Evolutionary conservation across 331 rosid genomes (phyloP).

Genomic region (Erythrophleum ivorense): DNA sequence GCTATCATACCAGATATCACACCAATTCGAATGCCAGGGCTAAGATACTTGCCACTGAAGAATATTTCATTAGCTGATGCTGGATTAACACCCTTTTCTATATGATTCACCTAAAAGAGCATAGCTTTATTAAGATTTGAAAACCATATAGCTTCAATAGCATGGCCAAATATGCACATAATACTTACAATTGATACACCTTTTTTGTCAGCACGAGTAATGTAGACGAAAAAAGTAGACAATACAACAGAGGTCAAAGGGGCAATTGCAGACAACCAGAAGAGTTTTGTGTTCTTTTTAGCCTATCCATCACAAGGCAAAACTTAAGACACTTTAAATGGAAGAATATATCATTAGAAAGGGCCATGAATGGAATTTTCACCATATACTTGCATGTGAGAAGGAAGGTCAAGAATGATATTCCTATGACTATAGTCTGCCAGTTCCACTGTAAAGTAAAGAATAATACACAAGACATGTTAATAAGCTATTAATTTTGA

Average conservation of each 20-base stretch:
- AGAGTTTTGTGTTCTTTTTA: constrained; percentile 64
- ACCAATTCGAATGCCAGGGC: constrained; percentile 69
- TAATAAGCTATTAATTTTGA: background rate
- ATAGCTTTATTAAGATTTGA: constrained; percentile 13
- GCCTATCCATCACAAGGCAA: constrained; percentile 51
- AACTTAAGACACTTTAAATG: background rate
- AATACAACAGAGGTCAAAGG: constrained; percentile 75
- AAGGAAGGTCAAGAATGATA: constrained; percentile 69
- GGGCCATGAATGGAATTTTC: constrained; percentile 31
- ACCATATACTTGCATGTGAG: constrained; percentile 67
- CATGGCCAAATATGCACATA: background rate
- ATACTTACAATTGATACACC: constrained; percentile 83
- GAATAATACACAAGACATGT: background rate
- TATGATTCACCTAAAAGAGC: constrained; percentile 58
- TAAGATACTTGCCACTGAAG: constrained; percentile 65
- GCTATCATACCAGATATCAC: constrained; percentile 70
- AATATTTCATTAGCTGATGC: constrained; percentile 60
- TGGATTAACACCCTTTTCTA: constrained; percentile 70
- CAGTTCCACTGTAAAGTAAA: constrained; percentile 85
- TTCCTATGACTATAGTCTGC: constrained; percentile 76
- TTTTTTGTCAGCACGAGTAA: constrained; percentile 73
- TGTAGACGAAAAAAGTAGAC: constrained; percentile 69
- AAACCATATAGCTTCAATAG: background rate
- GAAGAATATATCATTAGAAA: background rate
- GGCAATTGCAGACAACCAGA: constrained; percentile 89